Conservation (phyloP, 78 protist species). For the Acrasis kona region DNA sequence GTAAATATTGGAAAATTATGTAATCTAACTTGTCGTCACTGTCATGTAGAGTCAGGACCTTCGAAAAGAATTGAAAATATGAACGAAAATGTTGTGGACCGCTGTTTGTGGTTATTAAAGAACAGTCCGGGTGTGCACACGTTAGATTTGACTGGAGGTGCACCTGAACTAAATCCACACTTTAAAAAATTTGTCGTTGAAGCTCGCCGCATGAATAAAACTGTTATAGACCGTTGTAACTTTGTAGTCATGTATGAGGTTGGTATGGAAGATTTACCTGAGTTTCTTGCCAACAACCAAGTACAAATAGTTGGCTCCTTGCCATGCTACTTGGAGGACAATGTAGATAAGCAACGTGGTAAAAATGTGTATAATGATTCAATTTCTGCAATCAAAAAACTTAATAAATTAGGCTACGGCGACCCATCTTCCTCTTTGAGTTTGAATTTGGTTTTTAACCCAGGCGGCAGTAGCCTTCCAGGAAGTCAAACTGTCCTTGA, state of each 20-base stretch:
- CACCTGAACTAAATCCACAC: conserved; percentile 11
- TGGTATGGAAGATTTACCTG: conserved; percentile 8
- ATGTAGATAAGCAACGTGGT: conserved; percentile 12
- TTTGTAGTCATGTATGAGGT: neutral
- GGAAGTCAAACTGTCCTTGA: neutral
- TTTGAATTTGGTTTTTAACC: conserved; percentile 12
- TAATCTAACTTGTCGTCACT: conserved; percentile 10
- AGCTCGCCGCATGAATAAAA: neutral
- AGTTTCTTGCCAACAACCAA: conserved; percentile 8
- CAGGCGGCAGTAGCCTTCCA: conserved; percentile 7
- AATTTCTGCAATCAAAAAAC: neutral
- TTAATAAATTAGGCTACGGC: conserved; percentile 7
- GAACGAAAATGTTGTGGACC: neutral
- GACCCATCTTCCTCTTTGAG: neutral
- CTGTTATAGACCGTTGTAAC: conserved; percentile 16
- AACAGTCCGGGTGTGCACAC: neutral
- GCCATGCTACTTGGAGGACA: conserved; percentile 16
- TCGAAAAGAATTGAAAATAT: neutral
- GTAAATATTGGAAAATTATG: conserved; percentile 15
- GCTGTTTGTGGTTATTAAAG: neutral
- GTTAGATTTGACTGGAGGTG: conserved; percentile 18
- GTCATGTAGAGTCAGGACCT: conserved; percentile 18
- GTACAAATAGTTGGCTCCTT: conserved; percentile 8
- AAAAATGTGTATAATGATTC: conserved; percentile 2
- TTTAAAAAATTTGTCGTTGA: neutral